A percentile compares a stretch with the other conserved stretches of the same genome.
Conservation (phyloP, 2,329 filamentous ascomycete species). For the Cladophialophora carrionii region DNA sequence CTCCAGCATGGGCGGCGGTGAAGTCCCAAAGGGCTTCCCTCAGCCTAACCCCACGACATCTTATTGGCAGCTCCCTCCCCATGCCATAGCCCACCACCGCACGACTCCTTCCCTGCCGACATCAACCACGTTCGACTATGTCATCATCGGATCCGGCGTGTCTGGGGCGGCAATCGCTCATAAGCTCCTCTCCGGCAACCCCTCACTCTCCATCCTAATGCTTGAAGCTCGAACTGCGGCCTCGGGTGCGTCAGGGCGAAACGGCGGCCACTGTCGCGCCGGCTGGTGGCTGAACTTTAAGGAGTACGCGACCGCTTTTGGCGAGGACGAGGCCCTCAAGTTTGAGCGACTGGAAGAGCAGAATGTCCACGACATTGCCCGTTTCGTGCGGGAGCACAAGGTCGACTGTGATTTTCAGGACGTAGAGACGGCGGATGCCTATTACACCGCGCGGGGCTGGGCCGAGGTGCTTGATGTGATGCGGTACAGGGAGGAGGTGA, state of each 20-base stretch:
- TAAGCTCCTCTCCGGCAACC: conserved; percentile 37
- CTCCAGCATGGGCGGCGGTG: conserved; percentile 21
- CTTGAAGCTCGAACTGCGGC: conserved; percentile 53
- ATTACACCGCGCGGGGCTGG: conserved; percentile 31
- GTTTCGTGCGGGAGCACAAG: conserved; percentile 49
- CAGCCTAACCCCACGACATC: conserved; percentile 40
- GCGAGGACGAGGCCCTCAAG: conserved; percentile 51
- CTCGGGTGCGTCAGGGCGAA: conserved; percentile 50
- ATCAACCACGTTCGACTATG: conserved; percentile 44
- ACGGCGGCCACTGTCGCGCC: conserved; percentile 47
- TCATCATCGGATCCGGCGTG: conserved; percentile 52
- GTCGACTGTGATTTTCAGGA: conserved; percentile 53
- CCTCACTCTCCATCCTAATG: conserved; percentile 42
- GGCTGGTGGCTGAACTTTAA: conserved; percentile 29
- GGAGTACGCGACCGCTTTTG: conserved; percentile 43
- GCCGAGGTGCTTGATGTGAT: conserved; percentile 19
- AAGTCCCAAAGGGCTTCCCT: conserved; percentile 39
- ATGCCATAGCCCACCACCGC: conserved; percentile 41
- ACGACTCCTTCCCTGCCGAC: conserved; percentile 44
- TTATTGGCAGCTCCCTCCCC: conserved; percentile 45
- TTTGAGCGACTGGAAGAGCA: conserved; percentile 52
- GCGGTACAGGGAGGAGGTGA: conserved; percentile 21
- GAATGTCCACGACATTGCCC: conserved; percentile 48
- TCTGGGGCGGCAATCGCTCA: conserved; percentile 49
- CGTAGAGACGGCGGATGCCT: conserved; percentile 40